Evolutionary conservation across 179 eudicot species (phyloP).

Genomic region (Pouteria campechiana): DNA sequence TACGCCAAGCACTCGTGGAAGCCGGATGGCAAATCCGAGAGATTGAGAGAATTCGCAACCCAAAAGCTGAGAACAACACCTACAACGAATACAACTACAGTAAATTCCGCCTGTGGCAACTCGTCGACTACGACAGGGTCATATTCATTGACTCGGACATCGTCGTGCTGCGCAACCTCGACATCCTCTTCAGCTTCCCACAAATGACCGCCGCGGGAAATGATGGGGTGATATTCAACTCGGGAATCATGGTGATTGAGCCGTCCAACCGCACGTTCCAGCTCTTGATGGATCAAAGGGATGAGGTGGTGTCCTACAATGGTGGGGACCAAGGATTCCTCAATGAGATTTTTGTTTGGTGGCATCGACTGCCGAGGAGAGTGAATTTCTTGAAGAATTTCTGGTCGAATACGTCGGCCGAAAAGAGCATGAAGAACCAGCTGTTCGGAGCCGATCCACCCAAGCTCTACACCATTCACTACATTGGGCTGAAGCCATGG

Average conservation of each 20-base stretch:
- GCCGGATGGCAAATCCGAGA: conserved; percentile 85
- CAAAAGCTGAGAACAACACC: conserved; percentile 47
- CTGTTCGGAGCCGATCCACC: conserved; percentile 71
- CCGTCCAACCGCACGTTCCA: conserved; percentile 84
- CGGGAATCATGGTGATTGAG: conserved; percentile 88
- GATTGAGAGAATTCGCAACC: conserved; percentile 70
- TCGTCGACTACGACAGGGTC: conserved; percentile 62
- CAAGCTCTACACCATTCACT: conserved; percentile 62
- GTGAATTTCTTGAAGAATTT: conserved; percentile 80
- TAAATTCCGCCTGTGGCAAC: conserved; percentile 87
- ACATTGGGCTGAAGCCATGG: conserved; percentile 90
- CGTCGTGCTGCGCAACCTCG: conserved; percentile 53
- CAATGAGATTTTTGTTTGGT: conserved; percentile 84
- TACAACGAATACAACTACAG: conserved; percentile 95
- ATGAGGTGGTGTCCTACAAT: conserved; percentile 65
- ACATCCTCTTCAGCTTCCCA: conserved; percentile 68
- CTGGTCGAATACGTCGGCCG: conserved; percentile 60
- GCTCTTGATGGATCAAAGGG: conserved; percentile 42
- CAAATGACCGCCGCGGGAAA: conserved; percentile 77
- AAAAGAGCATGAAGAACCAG: conserved; percentile 47
- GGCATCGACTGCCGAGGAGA: conserved; percentile 86
- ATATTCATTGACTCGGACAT: conserved; percentile 84
- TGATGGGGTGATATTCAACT: conserved; percentile 72
- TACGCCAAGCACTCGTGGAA: conserved; percentile 38
- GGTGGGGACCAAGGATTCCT: conserved; percentile 96